Evolutionary conservation across 805 yeast species (phyloP).

Genomic region (Saturnispora serradocipensis): DNA sequence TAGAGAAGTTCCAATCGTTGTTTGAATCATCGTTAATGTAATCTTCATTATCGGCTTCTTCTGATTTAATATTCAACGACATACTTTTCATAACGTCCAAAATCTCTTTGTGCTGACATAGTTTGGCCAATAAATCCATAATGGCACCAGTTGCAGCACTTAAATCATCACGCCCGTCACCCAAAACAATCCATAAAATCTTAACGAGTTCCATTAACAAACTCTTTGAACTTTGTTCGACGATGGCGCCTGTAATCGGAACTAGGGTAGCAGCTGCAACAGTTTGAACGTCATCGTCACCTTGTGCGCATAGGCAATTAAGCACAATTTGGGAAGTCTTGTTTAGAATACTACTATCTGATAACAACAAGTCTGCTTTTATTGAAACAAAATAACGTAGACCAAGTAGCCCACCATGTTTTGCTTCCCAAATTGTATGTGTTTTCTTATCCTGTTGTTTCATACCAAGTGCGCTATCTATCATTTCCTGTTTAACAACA

Average conservation of each 20-base stretch:
- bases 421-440: slow-evolving; percentile 77
- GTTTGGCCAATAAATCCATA: slow-evolving; percentile 83
- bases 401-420: slow-evolving; percentile 96
- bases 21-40: slow-evolving; percentile 18
- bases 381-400: slow-evolving; percentile 86
- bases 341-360: slow-evolving; percentile 50
- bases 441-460: slow-evolving; percentile 30
- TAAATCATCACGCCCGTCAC: slow-evolving; percentile 80
- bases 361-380: slow-evolving; percentile 64
- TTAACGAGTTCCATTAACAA: slow-evolving; percentile 41
- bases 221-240: slow-evolving; percentile 28
- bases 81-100: slow-evolving; percentile 58
- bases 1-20: slow-evolving; percentile 42
- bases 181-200: slow-evolving; percentile 86
- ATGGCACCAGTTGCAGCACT: slow-evolving; percentile 94
- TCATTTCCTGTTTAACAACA: slow-evolving; percentile 17
- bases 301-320: slow-evolving; percentile 88
- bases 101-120: slow-evolving; percentile 76
- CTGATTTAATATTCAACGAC: slow-evolving; percentile 30
- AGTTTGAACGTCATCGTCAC: slow-evolving; percentile 96
- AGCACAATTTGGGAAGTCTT: slow-evolving; percentile 76
- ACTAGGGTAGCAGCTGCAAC: slow-evolving; percentile 89
- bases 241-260: slow-evolving; percentile 54
- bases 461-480: background rate
- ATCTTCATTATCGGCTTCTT: slow-evolving; percentile 29